These are phyloP conservation scores for Pyracantha coccinea DNA, from an alignment of 331 rosid genomes.

Conservation along the genomic window DNA sequence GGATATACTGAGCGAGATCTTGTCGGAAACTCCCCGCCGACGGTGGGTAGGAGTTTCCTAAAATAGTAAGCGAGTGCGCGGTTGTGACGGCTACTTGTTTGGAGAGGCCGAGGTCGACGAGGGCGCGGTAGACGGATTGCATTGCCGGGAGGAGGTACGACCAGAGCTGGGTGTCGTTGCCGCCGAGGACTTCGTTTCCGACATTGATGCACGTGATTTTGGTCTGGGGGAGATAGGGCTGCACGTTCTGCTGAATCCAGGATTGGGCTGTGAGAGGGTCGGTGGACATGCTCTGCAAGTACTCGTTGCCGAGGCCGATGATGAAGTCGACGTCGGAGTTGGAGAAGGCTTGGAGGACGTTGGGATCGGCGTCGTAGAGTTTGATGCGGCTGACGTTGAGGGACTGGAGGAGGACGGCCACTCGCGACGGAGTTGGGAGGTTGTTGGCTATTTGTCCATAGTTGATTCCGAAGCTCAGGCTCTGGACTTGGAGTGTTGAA, in stretches of 20 bases:
- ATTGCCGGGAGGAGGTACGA: conserved; percentile 69
- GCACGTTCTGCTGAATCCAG: conserved; percentile 60
- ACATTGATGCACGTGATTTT: conserved; percentile 65
- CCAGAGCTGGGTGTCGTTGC: conserved; percentile 30
- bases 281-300: conserved; percentile 36
- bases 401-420: conserved; percentile 52
- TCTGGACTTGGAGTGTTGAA: conserved; percentile 20
- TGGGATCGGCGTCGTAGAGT: conserved; percentile 89
- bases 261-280: conserved; percentile 56
- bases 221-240: conserved; percentile 56
- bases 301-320: conserved; percentile 59
- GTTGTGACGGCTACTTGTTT: conserved; percentile 59
- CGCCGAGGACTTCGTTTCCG: conserved; percentile 63
- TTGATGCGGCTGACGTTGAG: conserved; percentile 68
- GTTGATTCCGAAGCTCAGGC: conserved; percentile 68
- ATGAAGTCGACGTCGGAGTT: conserved; percentile 65
- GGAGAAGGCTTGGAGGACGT: conserved; percentile 70
- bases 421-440: conserved; percentile 69
- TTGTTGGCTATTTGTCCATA: conserved; percentile 87
- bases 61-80: conserved; percentile 60
- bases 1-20: conserved; percentile 44
- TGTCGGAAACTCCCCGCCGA: conserved; percentile 54
- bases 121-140: conserved; percentile 53
- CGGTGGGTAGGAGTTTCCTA: conserved; percentile 63
- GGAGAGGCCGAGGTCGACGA: conserved; percentile 60